phyloP scores from a whole-genome alignment of 2,329 filamentous ascomycete genomes.

The Epichloe typhina region DNA sequence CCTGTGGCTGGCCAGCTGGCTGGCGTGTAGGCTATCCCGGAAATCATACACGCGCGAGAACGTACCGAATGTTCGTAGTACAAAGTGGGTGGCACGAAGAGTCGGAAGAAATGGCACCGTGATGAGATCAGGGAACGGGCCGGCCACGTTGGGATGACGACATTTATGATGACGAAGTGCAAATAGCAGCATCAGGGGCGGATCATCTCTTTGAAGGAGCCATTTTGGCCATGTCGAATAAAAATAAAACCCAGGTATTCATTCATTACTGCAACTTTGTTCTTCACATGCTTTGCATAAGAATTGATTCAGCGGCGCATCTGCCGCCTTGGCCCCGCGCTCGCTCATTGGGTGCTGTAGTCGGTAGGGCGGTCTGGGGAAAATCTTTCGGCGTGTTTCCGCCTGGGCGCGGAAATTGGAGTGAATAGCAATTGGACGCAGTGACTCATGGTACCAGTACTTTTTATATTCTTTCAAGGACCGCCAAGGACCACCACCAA shows the following conservation, averaged over 20 bases:
- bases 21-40: too few species aligned
- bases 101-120: not conserved
- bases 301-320: not conserved
- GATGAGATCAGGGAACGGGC: not conserved
- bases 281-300: not conserved
- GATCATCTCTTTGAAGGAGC: too few species aligned
- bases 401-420: too few species aligned
- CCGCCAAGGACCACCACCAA: too few species aligned
- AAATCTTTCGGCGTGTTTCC: not conserved
- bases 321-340: too few species aligned
- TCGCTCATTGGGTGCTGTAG: not conserved
- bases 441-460: not conserved
- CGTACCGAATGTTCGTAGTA: too few species aligned
- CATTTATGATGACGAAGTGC: not conserved
- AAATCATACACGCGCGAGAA: not conserved
- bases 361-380: not conserved
- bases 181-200: not conserved
- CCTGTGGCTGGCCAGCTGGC: not conserved
- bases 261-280: not conserved
- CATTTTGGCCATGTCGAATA: too few species aligned
- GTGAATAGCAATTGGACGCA: not conserved
- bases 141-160: not conserved
- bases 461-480: too few species aligned
- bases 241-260: not conserved
- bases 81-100: not conserved